A percentile compares a stretch with the other conserved stretches of the same genome.
Evolutionary conservation across 164 flowering plant species (phyloP).

Genomic region (Piper longum): DNA sequence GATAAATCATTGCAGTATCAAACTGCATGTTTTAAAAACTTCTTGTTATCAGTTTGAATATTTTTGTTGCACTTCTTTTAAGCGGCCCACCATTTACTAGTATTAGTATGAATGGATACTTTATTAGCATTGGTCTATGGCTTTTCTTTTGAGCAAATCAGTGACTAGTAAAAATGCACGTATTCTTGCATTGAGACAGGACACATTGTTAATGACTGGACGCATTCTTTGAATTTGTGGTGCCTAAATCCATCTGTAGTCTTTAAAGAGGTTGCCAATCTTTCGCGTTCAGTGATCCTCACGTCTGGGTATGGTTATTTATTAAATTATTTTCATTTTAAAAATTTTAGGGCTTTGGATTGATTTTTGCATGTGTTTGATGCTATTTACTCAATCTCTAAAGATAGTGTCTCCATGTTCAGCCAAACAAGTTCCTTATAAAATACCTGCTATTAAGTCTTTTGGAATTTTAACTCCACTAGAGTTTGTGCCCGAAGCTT

Average conservation of each 20-base stretch:
- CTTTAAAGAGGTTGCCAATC: conserved; percentile 65
- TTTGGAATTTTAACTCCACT: no score
- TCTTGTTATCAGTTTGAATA: background rate
- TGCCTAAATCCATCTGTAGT: conserved; percentile 94
- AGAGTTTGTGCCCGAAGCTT: no score
- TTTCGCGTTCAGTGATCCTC: conserved; percentile 67
- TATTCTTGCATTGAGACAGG: conserved; percentile 17
- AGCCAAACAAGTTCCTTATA: no score
- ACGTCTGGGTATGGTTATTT: conserved; percentile 73
- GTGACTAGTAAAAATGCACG: background rate
- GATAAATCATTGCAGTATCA: background rate
- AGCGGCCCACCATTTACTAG: background rate
- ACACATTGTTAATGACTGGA: conserved; percentile 33
- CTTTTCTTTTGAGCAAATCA: background rate
- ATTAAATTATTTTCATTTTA: background rate
- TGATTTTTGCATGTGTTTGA: no score
- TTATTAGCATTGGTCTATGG: no score
- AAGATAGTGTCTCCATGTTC: no score
- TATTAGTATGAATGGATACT: no score
- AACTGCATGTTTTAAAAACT: background rate
- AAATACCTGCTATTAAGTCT: no score
- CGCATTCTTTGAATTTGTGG: conserved; percentile 62
- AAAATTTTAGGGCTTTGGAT: no score
- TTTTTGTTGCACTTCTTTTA: background rate
- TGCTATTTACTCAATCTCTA: no score